Base-by-base conservation (phyloP, 2,329 filamentous ascomycete species). In the Dothidotthia symphoricarpi region DNA sequence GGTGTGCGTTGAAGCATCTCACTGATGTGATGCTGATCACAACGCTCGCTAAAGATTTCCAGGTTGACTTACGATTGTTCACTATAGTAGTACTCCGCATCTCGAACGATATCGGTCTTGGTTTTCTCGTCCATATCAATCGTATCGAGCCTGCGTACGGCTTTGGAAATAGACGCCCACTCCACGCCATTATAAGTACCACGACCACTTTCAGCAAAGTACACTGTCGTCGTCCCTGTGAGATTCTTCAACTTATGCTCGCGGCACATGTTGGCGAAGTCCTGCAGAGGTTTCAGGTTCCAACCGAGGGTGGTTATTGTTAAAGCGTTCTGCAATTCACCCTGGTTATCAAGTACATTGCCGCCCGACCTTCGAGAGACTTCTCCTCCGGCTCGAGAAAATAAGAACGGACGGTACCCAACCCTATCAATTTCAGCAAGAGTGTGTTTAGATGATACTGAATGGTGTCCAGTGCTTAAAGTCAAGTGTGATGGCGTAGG, bases 11-110 rank as follows among this genome's bases (percentile, higher is more conserved):
- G n/a, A n/a, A n/a, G n/a, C n/a, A n/a, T n/a, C n/a, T n/a, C n/a
- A n/a, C n/a, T n/a, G n/a, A n/a, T n/a, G n/a, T n/a, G n/a, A n/a
- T n/a, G n/a, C n/a, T n/a, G n/a, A n/a, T n/a, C n/a, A n/a, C n/a
- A n/a, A n/a, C n/a, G n/a, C n/a, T n/a, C n/a, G n/a, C n/a, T n/a
- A n/a, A n/a, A n/a, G n/a, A n/a, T n/a, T n/a, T 22, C 19, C 9
- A 9, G 19, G 5, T 22, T 33, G 22, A 41, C 47, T 51, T 34
- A 51, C 32, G 54, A 53, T 19, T 53, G 40, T 11, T 54, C 51
- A 37, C 66, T 56, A 15, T 70, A 62, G 40, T 69, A 72, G 31
- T 65, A 54, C 25, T 64, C 50, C 13, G 66, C 51, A 41, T 71
- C 64, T 32, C 47, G 42, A 7, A 69, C 36, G 19, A 69, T 38